Percentiles rank a stretch among this genome's conserved stretches.
These are phyloP conservation scores for Mortierella sp. DNA, from an alignment of 371 early-diverging fungal genomes.

Conservation along the genomic window DNA sequence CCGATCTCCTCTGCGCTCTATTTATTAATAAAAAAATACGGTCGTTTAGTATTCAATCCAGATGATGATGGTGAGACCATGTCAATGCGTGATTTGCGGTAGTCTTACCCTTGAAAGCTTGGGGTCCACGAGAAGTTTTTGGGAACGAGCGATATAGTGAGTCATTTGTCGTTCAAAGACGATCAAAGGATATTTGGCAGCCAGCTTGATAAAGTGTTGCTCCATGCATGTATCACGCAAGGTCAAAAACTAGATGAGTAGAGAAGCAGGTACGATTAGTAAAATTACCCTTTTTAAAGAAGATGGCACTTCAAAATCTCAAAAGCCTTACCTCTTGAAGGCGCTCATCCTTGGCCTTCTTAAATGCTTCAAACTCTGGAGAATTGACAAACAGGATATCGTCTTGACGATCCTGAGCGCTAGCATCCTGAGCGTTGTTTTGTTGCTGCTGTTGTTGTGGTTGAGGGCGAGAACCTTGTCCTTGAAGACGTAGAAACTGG, in stretches of 20 bases:
- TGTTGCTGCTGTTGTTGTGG: constrained; percentile 26
- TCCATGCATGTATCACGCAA: constrained; percentile 57
- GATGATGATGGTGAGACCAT: neutral
- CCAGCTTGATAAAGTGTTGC: constrained; percentile 63
- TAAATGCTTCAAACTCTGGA: constrained; percentile 47
- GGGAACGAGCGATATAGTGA: constrained; percentile 47
- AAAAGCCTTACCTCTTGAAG: constrained; percentile 45
- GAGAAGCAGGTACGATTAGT: neutral
- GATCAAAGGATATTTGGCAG: constrained; percentile 63
- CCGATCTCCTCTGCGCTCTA: constrained; percentile 42
- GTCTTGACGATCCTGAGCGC: constrained; percentile 31
- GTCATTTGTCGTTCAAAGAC: constrained; percentile 57
- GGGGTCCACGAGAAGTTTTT: constrained; percentile 47
- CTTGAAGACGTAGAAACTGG: constrained; percentile 10
- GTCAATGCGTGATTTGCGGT: no score
- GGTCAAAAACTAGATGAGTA: constrained; percentile 56
- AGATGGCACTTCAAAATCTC: neutral
- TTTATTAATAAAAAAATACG: neutral
- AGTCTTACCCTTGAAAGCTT: constrained; percentile 45
- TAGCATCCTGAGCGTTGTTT: constrained; percentile 14
- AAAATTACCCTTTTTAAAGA: neutral
- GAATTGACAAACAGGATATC: constrained; percentile 47
- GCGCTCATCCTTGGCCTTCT: constrained; percentile 47
- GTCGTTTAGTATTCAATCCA: neutral
- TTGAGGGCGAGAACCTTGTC: neutral